A percentile compares a stretch with the other conserved stretches of the same genome.
phyloP scores from a whole-genome alignment of 2,329 filamentous ascomycete species.

The Cercospora berteroae region DNA sequence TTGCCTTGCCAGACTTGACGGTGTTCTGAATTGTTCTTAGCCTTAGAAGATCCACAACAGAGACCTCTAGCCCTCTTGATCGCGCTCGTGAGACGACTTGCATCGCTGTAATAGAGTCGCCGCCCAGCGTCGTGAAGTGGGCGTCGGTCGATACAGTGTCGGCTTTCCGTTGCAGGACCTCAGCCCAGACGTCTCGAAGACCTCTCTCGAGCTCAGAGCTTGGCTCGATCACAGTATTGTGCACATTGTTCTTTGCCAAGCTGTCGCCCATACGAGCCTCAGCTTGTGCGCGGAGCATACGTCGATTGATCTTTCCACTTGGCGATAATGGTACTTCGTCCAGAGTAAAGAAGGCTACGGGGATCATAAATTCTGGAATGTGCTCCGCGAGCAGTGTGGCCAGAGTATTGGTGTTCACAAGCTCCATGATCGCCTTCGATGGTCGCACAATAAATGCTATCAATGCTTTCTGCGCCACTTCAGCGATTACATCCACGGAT shows the following conservation, averaged over 20 bases:
- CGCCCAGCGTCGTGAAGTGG: constrained; percentile 48
- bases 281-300: not conserved
- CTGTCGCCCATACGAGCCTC: not conserved
- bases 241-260: not conserved
- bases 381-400: not conserved
- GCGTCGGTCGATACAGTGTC: constrained; percentile 28
- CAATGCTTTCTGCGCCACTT: not conserved
- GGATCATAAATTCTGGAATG: constrained; percentile 41
- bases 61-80: not conserved
- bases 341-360: constrained; percentile 46
- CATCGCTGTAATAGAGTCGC: constrained; percentile 50
- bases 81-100: constrained; percentile 36
- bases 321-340: constrained; percentile 46
- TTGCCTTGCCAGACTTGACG: not conserved
- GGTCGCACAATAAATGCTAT: not conserved
- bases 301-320: constrained; percentile 42
- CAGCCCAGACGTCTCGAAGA: constrained; percentile 12
- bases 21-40: not conserved
- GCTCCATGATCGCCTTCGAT: constrained; percentile 13
- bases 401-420: not conserved
- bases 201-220: not conserved
- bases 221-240: not conserved
- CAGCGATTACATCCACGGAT: not conserved
- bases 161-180: not conserved
- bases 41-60: not conserved